Base-by-base conservation (phyloP, 805 yeast genomes). In the Zygosaccharomyces pseudorouxii region DNA sequence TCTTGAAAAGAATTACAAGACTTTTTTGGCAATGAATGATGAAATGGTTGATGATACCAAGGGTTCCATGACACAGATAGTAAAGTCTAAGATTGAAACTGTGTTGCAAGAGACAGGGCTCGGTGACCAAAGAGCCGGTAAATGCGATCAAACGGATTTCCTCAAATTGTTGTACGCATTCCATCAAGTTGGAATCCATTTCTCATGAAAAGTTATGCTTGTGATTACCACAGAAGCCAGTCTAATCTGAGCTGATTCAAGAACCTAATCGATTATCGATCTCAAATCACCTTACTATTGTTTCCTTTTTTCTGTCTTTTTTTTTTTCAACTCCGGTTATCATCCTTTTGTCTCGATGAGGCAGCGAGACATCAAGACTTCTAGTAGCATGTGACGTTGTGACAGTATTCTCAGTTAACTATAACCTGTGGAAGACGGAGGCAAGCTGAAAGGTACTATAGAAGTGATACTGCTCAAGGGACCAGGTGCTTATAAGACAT, bases 131-230 rank as follows among this genome's bases (percentile, higher is more conserved):
- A 85, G 99, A 74, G 84, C 98, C 2, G 86, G 95, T 28, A 93
- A 93, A 67, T 80, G 95, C 71, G 98, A 90, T 64, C 97, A 93
- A 71, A 87, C 90, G 20, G 99, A 93, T 64, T 93, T 93, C 69
- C 74, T 93, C 59, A 84, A 77, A 63, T 71, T 93, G 42, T 71
- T 93, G 49, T 89, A 85, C 59, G 97, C 96, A 1, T 93, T 93
- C 76, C 97, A 93, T 70, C 93, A 92, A 69, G 97, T 88, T 41
- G 98, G 98, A 38, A 86, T 93, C 52, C 98, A 92, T 69, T 93
- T 93, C 71, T 96, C 97, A 49, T 90, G 71, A 63, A 16, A 8
- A n/a, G 18, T 7, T 10, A 25, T 29, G 16, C 2, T 16, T 28
- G 19, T 19, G 18, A 29, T 16, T 33, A 14, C 37, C 8, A 9